Evolutionary conservation across 371 early-diverging fungal genomes (phyloP), one percentile per base, ranked within the genome.

Genomic region (Rhizopus stolonifer): DNA sequence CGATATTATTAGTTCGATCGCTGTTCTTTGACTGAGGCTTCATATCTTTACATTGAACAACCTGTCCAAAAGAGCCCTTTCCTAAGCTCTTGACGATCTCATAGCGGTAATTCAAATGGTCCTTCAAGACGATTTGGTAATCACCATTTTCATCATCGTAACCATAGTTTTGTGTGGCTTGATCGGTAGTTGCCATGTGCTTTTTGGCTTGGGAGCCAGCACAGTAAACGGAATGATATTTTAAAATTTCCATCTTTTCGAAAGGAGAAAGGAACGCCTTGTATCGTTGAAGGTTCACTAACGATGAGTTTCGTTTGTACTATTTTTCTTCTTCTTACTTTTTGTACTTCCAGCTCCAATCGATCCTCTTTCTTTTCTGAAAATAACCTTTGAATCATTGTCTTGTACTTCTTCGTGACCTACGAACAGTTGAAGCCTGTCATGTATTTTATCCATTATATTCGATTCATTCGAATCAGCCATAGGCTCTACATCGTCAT

Each of bases 51-150:
- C 89, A 89, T 60, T 86, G 85, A 40, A 88, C 74, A 2, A 94
- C 94, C 64, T 93, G 90, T 6, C 95, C 94, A 67, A 93, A 94
- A 2, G 89, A 88, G 1, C 95, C 95, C 66, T 87, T 88, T 33
- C 95, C 95, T 32, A 94, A 62, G 10, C 83, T 64, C 10, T 79
- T 79, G 3, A 88, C 54, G 24, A 91, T 78, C 72, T 91, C 90
- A 70, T 90, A 91, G 4, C 92, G 78, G 62, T 88, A 91, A 50
- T 72, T 69, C 31, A 91, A 64, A 57, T 91, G 91, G 64, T 91
- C 91, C 49, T 83, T 81, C 11, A 67, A 46, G 13, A 79, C 77
- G 25, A 90, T 68, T 25, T 82, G 72, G 46, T 89, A 89, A 60
- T 91, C 91, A 22, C 91, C 91, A 14, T 86, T 82, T 23, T 85